Evolutionary conservation across 345 rosid genomes (phyloP).

Genomic region (Salix koriyanagi): DNA sequence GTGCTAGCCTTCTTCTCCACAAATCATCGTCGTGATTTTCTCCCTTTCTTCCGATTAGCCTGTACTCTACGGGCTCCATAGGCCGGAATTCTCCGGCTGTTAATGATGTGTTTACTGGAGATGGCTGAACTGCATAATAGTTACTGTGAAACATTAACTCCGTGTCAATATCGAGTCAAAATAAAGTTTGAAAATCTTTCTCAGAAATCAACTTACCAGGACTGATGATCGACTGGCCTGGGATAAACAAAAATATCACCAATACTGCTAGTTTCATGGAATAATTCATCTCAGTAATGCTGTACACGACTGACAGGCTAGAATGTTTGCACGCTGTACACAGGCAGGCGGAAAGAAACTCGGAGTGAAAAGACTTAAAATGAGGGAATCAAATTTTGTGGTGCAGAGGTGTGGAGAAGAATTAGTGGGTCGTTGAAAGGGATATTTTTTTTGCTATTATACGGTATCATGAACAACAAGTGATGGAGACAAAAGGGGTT

Average conservation of each 20-base stretch:
- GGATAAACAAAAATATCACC: neutral
- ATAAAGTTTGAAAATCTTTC: neutral
- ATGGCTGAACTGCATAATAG: neutral
- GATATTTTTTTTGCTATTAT: conserved; percentile 6
- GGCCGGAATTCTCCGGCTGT: neutral
- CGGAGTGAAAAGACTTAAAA: neutral
- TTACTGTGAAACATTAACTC: neutral
- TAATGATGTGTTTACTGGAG: neutral
- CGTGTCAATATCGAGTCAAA: neutral
- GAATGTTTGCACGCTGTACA: neutral
- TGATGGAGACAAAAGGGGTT: neutral
- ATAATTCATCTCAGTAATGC: neutral
- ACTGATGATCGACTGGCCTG: neutral
- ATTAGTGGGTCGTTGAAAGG: neutral
- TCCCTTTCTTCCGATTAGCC: neutral
- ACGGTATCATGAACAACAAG: neutral
- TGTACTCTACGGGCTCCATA: neutral
- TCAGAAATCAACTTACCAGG: neutral
- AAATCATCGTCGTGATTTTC: neutral
- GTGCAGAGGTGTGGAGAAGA: neutral
- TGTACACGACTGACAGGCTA: neutral
- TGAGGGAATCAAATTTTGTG: neutral
- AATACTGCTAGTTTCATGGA: neutral
- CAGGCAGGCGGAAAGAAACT: neutral
- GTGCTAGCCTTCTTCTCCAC: conserved; percentile 29